phyloP scores from a whole-genome alignment of 1,139 yeast genomes.

The Yamadazyma dendronema region DNA sequence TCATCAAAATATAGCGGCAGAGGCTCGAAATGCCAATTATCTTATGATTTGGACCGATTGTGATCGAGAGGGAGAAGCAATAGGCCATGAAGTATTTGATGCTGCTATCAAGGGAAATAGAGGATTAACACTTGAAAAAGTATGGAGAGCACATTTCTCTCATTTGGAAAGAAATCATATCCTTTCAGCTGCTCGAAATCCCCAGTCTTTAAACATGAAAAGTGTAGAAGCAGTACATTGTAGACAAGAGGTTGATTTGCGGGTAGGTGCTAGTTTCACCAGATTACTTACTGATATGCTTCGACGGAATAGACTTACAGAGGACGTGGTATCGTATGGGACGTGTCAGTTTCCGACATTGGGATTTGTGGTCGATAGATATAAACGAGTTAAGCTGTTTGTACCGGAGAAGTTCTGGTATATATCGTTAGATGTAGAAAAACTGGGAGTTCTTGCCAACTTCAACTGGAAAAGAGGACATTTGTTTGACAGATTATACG shows the following conservation, averaged over 20 bases:
- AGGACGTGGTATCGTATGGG: slow-evolving; percentile 65
- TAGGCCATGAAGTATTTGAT: slow-evolving; percentile 79
- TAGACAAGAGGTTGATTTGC: slow-evolving; percentile 80
- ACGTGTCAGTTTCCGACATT: slow-evolving; percentile 97
- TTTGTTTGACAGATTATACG: slow-evolving; percentile 63
- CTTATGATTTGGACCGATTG: slow-evolving; percentile 98
- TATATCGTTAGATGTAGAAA: slow-evolving; percentile 52
- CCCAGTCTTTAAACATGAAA: slow-evolving; percentile 59
- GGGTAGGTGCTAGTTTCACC: slow-evolving; percentile 90
- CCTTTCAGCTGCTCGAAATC: slow-evolving; percentile 68
- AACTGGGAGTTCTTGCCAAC: slow-evolving; percentile 23
- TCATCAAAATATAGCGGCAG: slow-evolving; percentile 55
- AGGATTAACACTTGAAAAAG: slow-evolving; percentile 39
- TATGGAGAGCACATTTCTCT: slow-evolving; percentile 79
- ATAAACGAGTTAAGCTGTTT: slow-evolving; percentile 69
- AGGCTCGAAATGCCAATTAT: slow-evolving; percentile 58
- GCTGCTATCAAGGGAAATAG: slow-evolving; percentile 63
- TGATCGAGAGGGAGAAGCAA: slow-evolving; percentile 96
- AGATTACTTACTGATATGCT: slow-evolving; percentile 62
- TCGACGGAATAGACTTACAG: slow-evolving; percentile 21
- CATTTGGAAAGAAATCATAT: slow-evolving; percentile 81
- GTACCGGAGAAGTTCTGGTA: slow-evolving; percentile 81
- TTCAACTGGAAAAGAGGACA: slow-evolving; percentile 70
- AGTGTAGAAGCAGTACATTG: slow-evolving; percentile 84
- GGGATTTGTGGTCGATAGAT: slow-evolving; percentile 96